These are phyloP conservation scores for Linnemannia elongata DNA, from an alignment of 192 early-diverging fungal species.

Conservation along the genomic window DNA sequence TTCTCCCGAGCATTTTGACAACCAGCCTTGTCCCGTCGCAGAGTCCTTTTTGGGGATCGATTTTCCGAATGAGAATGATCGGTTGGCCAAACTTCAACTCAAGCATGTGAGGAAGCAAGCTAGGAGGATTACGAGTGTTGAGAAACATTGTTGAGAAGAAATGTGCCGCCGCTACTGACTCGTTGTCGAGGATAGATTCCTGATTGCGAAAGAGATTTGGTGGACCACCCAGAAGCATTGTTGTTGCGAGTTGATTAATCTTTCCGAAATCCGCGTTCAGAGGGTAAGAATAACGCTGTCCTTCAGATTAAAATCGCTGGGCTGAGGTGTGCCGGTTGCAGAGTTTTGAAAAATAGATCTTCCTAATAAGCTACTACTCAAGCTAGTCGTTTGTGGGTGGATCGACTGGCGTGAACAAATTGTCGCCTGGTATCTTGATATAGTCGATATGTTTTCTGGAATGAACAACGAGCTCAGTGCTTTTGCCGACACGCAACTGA, in stretches of 20 bases:
- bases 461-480: conserved; percentile 14
- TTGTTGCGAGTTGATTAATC: conserved; percentile 6
- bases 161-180: background rate
- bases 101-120: conserved; percentile 10
- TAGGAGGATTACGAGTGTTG: conserved; percentile 3
- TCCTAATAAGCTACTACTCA: conserved; percentile 17
- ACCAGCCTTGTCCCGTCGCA: conserved; percentile 45
- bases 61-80: conserved; percentile 47
- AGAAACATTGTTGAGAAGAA: conserved; percentile 7
- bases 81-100: conserved; percentile 18
- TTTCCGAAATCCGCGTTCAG: conserved; percentile 6
- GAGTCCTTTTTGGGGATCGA: conserved; percentile 22
- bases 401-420: conserved; percentile 6
- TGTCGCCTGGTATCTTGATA: conserved; percentile 27
- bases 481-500: conserved; percentile 19
- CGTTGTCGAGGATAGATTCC: conserved; percentile 11
- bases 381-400: background rate
- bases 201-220: background rate
- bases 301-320: background rate
- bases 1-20: background rate
- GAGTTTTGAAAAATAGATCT: conserved; percentile 14
- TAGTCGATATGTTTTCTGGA: background rate
- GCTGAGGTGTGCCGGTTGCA: background rate
- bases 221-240: conserved; percentile 3
- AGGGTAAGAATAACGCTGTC: conserved; percentile 11